These are phyloP conservation scores for Polyporus tsugae DNA, from an alignment of 1,284 basidiomycete genomes.

Conservation along the genomic window DNA sequence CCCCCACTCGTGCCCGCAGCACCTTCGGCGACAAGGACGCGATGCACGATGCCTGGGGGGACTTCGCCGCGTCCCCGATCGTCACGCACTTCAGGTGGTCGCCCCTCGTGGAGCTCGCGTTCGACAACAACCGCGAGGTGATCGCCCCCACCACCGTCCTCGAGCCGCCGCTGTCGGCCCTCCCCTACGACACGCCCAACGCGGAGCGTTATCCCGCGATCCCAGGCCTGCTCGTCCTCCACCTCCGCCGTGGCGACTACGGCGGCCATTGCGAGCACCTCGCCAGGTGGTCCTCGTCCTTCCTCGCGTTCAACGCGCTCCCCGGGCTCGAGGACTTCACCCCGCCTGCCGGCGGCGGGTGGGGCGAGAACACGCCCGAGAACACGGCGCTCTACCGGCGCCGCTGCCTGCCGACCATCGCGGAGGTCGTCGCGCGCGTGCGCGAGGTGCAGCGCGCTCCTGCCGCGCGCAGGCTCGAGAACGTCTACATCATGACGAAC, in stretches of 20 bases:
- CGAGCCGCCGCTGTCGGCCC: slow-evolving; percentile 31
- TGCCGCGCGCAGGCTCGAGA: slow-evolving; percentile 41
- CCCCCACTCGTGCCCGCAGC: slow-evolving; percentile 31
- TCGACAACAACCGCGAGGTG: slow-evolving; percentile 46
- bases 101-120: slow-evolving; percentile 48
- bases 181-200: slow-evolving; percentile 22
- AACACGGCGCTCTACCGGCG: slow-evolving; percentile 44
- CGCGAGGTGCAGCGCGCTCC: slow-evolving; percentile 44
- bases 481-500: slow-evolving; percentile 67
- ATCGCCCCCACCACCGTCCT: slow-evolving; percentile 38
- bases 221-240: slow-evolving; percentile 60
- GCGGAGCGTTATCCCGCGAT: slow-evolving; percentile 38
- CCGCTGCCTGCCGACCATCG: slow-evolving; percentile 57
- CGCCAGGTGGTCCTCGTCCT: slow-evolving; percentile 50
- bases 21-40: slow-evolving; percentile 46
- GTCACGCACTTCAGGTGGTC: slow-evolving; percentile 51
- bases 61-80: slow-evolving; percentile 48
- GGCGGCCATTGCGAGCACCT: slow-evolving; percentile 59
- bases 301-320: slow-evolving; percentile 53
- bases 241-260: slow-evolving; percentile 71
- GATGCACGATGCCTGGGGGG: slow-evolving; percentile 48
- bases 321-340: slow-evolving; percentile 52
- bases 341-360: slow-evolving; percentile 38
- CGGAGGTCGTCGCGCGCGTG: slow-evolving; percentile 54
- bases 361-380: slow-evolving; percentile 40